Evolutionary conservation across 2,329 filamentous ascomycete genomes (phyloP).

Genomic region (Cercospora sp.): DNA sequence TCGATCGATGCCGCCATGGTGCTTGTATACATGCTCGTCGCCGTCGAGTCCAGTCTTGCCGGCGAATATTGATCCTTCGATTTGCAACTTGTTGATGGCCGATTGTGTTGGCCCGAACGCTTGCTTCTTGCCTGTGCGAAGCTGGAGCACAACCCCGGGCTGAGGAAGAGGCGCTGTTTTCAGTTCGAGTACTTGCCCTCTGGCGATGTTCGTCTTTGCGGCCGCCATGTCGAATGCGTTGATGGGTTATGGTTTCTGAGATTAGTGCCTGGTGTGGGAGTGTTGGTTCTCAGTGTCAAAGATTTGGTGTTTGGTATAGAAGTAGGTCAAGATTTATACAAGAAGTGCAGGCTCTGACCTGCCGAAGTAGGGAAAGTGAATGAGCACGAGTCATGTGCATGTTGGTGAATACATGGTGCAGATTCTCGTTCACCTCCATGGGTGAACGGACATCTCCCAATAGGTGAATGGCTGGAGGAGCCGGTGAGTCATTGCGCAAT

Average conservation of each 20-base stretch:
- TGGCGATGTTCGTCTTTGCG: constrained; percentile 9
- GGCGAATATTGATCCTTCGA: constrained; percentile 47
- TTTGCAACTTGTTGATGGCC: constrained; percentile 42
- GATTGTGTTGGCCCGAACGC: constrained; percentile 9
- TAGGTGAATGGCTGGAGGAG: not conserved
- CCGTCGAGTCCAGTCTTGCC: constrained; percentile 52
- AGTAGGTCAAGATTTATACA: not conserved
- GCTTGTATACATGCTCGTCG: constrained; percentile 61
- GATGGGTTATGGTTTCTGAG: not conserved
- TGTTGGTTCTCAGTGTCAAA: not conserved
- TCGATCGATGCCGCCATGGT: constrained; percentile 63
- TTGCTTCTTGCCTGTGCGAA: constrained; percentile 21
- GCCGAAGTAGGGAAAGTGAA: not conserved
- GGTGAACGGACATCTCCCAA: not conserved
- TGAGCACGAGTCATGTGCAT: not conserved
- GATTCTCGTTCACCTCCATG: not conserved
- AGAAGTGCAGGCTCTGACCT: not conserved
- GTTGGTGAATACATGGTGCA: not conserved
- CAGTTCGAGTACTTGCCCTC: not conserved
- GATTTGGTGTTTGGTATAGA: not conserved
- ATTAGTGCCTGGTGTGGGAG: not conserved
- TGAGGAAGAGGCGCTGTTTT: constrained; percentile 7
- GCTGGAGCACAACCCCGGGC: constrained; percentile 16
- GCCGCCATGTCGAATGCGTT: not conserved
- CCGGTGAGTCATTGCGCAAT: not conserved